Evolutionary conservation across 345 rosid species (phyloP), one percentile per base, ranked within the genome.

Genomic region (Conringia planisiliqua): DNA sequence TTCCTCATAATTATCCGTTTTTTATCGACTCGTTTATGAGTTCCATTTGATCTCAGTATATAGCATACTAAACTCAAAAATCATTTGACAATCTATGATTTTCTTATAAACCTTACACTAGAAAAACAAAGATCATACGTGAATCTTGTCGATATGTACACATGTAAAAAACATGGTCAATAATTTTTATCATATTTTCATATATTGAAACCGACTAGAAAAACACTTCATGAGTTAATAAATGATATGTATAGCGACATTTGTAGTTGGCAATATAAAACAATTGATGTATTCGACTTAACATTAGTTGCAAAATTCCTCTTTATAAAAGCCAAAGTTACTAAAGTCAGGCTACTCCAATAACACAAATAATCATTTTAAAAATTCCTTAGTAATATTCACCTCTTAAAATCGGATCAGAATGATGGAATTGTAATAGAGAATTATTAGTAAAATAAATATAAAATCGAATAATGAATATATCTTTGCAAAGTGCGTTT

Each of bases 401-500:
- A 66, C 54, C 9, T 58, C 51, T 26, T 47, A 10, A 33, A 27
- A 57, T 58, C 60, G 67, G 44, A 74, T 66, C 72, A 46, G 72
- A 66, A 66, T 57, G 70, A 62, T 62, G 8, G 62, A 72, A 39
- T 38, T 39, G 42, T 62, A 60, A 50, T 38, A 42, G 8, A 51
- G 59, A 72, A 50, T 62, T 39, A 50, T 72, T 40, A 62, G 57
- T 59, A 35, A 74, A 47, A 58, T n/a, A 74, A 58, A 66, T 66
- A 58, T n/a, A 74, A 58, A 66, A 74, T 74, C 71, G 71, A 65
- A 73, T 65, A 73, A 55, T 43, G 71, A 64, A 65, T 65, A 64
- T 73, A 73, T 73, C 13, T 32, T 64, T 57, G 1, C 50, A 74
- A 74, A 74, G 32, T 74, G 66, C 78, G 66, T 47, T 58, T 66